A percentile compares a stretch with the other conserved stretches of the same genome.
Evolutionary conservation across 441 rosid species (phyloP).

Genomic region (Arabidopsis lyrata): DNA sequence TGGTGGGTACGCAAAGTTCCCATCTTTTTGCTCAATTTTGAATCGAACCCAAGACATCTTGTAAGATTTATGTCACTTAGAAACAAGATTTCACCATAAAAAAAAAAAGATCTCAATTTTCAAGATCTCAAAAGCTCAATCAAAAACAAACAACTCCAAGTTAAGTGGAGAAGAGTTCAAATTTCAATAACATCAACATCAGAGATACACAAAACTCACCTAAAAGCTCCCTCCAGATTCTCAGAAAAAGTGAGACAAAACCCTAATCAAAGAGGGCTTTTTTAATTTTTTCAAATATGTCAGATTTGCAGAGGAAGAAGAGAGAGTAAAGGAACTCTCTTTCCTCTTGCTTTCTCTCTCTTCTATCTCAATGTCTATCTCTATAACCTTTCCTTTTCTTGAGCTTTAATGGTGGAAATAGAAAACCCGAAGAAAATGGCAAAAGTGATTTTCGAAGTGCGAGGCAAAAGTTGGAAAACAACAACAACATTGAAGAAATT

Average conservation of each 20-base stretch:
- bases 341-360: background rate
- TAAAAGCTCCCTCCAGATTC: slow-evolving; percentile 29
- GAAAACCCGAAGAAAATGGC: slow-evolving; percentile 38
- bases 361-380: background rate
- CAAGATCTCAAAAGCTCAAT: slow-evolving; percentile 38
- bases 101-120: slow-evolving; percentile 21
- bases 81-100: background rate
- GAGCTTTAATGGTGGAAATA: slow-evolving; percentile 43
- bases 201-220: slow-evolving; percentile 48
- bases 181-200: slow-evolving; percentile 42
- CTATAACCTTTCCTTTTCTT: slow-evolving; percentile 29
- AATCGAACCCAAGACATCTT: slow-evolving; percentile 77
- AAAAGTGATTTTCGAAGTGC: slow-evolving; percentile 45
- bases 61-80: background rate
- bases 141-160: slow-evolving; percentile 38
- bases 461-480: slow-evolving; percentile 53
- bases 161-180: slow-evolving; percentile 36
- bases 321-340: slow-evolving; percentile 42
- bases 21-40: slow-evolving; percentile 69
- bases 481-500: slow-evolving; percentile 26
- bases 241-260: slow-evolving; percentile 34
- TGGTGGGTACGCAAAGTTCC: slow-evolving; percentile 63
- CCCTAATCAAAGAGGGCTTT: slow-evolving; percentile 33
- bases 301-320: slow-evolving; percentile 40
- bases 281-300: background rate